These are phyloP conservation scores for Gastrodia elata DNA, from an alignment of 106 monocot genomes.

Conservation along the genomic window DNA sequence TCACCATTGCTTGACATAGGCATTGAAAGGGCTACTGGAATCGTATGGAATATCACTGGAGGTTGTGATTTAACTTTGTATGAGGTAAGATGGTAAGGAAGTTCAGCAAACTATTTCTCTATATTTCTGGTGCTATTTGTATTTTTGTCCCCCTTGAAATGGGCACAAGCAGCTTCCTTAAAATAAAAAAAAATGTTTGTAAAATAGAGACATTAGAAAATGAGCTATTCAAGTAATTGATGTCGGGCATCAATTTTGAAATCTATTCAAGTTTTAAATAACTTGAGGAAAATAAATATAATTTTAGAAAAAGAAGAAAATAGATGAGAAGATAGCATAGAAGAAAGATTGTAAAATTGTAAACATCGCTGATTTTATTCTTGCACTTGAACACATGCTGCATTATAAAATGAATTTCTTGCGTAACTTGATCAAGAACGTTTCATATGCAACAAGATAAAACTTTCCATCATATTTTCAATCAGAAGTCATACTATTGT, in stretches of 20 bases:
- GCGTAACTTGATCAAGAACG: neutral
- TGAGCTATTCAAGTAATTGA: neutral
- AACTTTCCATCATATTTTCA: neutral
- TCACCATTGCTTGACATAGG: conserved; percentile 63
- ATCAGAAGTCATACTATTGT: neutral
- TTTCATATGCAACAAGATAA: neutral
- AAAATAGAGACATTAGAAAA: neutral
- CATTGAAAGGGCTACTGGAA: conserved; percentile 63
- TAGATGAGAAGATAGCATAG: neutral
- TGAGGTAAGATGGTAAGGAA: conserved; percentile 31
- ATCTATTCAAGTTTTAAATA: neutral
- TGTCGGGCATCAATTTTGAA: neutral
- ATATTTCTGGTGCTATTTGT: neutral
- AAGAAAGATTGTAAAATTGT: neutral
- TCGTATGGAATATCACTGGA: conserved; percentile 74
- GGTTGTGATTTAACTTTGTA: conserved; percentile 54
- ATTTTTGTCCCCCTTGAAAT: neutral
- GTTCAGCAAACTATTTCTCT: conserved; percentile 2
- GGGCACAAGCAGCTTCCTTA: neutral
- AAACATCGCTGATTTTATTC: neutral
- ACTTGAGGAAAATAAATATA: neutral
- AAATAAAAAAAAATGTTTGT: neutral
- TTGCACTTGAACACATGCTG: neutral
- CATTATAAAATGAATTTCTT: neutral
- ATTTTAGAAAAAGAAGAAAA: neutral